Evolutionary conservation across 495 filamentous ascomycete genomes (phyloP).

Genomic region (Tuber calosporum): DNA sequence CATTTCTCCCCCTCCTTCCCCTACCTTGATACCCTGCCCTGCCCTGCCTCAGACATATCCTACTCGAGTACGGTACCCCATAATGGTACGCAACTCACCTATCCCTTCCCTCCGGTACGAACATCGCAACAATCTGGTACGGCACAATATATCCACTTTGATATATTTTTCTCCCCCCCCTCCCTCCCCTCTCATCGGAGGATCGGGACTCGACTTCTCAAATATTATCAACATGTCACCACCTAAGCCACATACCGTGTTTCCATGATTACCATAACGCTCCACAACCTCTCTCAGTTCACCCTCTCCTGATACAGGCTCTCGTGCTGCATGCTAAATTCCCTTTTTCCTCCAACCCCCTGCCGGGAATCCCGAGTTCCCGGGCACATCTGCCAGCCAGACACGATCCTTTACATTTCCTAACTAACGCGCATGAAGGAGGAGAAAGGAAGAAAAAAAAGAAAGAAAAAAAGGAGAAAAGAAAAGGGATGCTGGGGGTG

Average conservation of each 20-base stretch:
- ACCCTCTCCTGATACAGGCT: not conserved
- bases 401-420: not conserved
- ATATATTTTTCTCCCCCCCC: constrained; percentile 2
- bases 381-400: constrained; percentile 13
- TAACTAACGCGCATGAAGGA: constrained; percentile 8
- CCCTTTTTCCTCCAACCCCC: not conserved
- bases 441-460: constrained; percentile 2
- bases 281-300: not conserved
- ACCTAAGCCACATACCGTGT: not conserved
- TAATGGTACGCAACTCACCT: not conserved
- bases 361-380: constrained; percentile 17
- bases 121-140: not conserved
- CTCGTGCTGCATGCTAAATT: not conserved
- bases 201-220: not conserved
- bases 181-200: constrained; percentile 8
- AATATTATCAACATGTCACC: not conserved
- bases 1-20: constrained; percentile 10
- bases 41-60: not conserved
- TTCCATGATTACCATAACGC: not conserved
- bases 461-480: not conserved
- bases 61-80: not conserved
- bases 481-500: not conserved
- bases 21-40: constrained; percentile 12
- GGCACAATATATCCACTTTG: not conserved
- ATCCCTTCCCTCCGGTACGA: not conserved